Evolutionary conservation across 164 flowering plant genomes (phyloP).

Genomic region (Cinnamomum micranthum): DNA sequence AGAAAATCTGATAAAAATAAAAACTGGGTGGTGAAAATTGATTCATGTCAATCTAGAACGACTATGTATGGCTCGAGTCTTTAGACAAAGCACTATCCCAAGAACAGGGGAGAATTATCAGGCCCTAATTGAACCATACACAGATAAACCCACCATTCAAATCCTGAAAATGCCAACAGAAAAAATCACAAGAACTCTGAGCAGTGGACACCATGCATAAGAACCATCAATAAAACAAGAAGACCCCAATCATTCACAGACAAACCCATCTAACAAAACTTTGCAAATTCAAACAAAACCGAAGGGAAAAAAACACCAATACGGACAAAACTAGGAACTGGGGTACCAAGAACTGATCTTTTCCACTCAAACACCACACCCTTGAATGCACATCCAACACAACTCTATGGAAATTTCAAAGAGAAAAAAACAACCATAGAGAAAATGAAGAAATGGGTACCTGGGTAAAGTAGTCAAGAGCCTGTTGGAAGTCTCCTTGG

Average conservation of each 20-base stretch:
- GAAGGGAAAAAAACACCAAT: not conserved
- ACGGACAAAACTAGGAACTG: not conserved
- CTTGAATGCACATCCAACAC: not conserved
- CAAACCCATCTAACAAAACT: not conserved
- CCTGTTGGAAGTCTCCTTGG: conserved; percentile 48
- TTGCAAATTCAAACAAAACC: not conserved
- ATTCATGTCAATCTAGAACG: no score
- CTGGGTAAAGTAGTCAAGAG: conserved; percentile 52
- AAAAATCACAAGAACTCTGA: no score
- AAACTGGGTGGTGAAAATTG: no score
- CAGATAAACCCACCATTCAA: no score
- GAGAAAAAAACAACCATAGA: not conserved
- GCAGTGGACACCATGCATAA: no score
- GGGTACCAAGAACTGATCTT: not conserved
- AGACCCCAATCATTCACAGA: not conserved
- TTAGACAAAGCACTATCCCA: no score
- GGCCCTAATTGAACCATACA: no score
- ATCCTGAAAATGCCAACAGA: no score
- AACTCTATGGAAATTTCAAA: not conserved
- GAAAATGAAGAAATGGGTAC: conserved; percentile 18
- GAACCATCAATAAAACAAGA: no score
- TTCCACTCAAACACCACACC: not conserved
- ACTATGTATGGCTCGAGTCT: no score
- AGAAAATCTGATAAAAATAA: no score
- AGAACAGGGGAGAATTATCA: no score